phyloP scores from a whole-genome alignment of 495 filamentous ascomycete species.

The Sordaria brevicollis region DNA sequence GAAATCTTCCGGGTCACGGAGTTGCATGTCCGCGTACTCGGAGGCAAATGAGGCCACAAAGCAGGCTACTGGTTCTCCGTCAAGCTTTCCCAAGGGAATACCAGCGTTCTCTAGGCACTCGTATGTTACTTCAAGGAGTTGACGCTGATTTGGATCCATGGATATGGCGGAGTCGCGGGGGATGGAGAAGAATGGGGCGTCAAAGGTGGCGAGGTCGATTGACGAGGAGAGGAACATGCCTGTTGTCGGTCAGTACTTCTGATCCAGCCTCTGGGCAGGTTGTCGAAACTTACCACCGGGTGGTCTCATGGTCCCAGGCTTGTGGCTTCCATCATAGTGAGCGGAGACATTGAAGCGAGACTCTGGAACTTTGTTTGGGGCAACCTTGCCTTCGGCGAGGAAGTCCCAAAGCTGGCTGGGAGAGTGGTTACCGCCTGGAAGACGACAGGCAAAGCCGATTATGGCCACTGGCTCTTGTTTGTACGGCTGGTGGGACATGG shows the following conservation, averaged over 20 bases:
- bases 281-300: slow-evolving; percentile 11
- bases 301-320: slow-evolving; percentile 6
- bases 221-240: neutral
- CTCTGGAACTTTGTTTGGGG: slow-evolving; percentile 1
- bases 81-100: slow-evolving; percentile 56
- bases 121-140: slow-evolving; percentile 52
- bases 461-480: slow-evolving; percentile 12
- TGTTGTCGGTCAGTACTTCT: no score
- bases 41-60: slow-evolving; percentile 67
- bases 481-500: neutral
- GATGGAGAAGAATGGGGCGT: slow-evolving; percentile 9
- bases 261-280: no score
- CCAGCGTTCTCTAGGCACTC: slow-evolving; percentile 73
- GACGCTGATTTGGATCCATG: slow-evolving; percentile 58
- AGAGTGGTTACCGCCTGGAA: slow-evolving; percentile 9
- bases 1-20: slow-evolving; percentile 11
- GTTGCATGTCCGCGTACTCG: slow-evolving; percentile 46
- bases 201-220: slow-evolving; percentile 3
- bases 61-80: slow-evolving; percentile 59
- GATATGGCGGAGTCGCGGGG: neutral
- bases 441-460: slow-evolving; percentile 13
- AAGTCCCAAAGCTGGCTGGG: slow-evolving; percentile 13
- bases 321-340: slow-evolving; percentile 9
- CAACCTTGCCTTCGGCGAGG: slow-evolving; percentile 2
- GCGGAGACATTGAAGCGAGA: slow-evolving; percentile 5